Base-by-base conservation (phyloP, 495 filamentous ascomycete species). In the Cryomyces antarcticus region DNA sequence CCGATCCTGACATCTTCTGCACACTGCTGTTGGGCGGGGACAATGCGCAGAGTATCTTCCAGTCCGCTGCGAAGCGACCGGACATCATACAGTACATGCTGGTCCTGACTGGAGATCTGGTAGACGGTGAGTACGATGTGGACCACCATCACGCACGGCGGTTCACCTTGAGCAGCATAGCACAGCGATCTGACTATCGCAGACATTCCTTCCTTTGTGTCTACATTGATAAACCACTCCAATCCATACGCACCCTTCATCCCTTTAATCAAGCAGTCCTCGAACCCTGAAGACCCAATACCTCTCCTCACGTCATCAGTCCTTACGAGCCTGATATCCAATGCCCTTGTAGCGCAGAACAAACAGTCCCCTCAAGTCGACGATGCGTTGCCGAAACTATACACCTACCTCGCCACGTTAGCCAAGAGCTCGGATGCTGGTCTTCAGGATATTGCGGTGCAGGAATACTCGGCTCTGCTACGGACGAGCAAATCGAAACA, bases 71-170 rank as follows among this genome's bases (percentile, higher is more conserved):
- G 38, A 80, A 80, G 62, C 71, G 82, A 38, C 68, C 75, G 52
- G 85, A 95, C 65, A 83, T 96, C 28, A 70, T 94, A 46, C 88
- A 94, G 61, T 95, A 95, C 57, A 80, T 95, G 50, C 70, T 96
- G 33, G 87, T 95, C 34, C 66, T 96, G 52, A 71, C 88, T 36
- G 77, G 73, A 46, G 92, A 99, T 60, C 62, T 96, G 42, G 76
- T 96, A 38, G 80, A 84, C 57, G 78, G 89, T 95, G 62, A 39
- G 41, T 24, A 24, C 17, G 17, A 24, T 24, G 17, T 24, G 17
- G 17, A 13, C n/a, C 3, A 35, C 17, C 17, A 24, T 24, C 17
- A 24, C 17, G 17, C 17, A 24, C 17, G 17, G 17, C 17, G 17
- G 2, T 24, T 24, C 17, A 24, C 17, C 1, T 24, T 24, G 17